These are phyloP conservation scores for Bocquillonia castaneifolia DNA, from an alignment of 441 rosid species.

Conservation along the genomic window DNA sequence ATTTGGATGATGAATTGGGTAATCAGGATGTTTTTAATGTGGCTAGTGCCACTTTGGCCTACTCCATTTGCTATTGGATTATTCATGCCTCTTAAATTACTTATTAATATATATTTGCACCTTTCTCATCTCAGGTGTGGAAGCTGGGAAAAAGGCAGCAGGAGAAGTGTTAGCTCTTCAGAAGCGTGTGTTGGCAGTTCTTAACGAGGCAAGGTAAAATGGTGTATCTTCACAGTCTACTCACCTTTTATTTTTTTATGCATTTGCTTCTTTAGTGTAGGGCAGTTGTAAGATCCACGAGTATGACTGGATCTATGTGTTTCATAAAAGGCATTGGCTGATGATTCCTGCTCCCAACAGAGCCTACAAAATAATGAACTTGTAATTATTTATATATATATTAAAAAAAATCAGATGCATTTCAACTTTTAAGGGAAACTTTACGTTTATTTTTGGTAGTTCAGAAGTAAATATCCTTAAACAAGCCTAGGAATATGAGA, in stretches of 20 bases:
- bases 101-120: slow-evolving; percentile 1
- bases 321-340: background rate
- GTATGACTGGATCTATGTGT: background rate
- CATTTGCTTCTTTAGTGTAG: background rate
- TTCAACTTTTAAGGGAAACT: background rate
- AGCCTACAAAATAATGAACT: background rate
- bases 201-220: slow-evolving; percentile 81
- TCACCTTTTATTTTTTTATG: background rate
- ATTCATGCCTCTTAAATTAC: background rate
- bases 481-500: background rate
- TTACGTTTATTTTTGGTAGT: background rate
- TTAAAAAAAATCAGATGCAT: background rate
- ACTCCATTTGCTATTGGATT: background rate
- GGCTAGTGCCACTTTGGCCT: background rate
- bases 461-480: background rate
- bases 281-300: too few relatives aligned
- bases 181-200: slow-evolving; percentile 84
- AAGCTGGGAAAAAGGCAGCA: slow-evolving; percentile 97
- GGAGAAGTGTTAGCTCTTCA: slow-evolving; percentile 93
- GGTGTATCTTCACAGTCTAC: slow-evolving; percentile 10
- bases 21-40: background rate
- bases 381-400: background rate
- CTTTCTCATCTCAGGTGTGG: slow-evolving; percentile 56
- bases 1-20: slow-evolving; percentile 14
- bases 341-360: background rate